These are phyloP conservation scores for Amanita pallidorosea DNA, from an alignment of 768 basidiomycete species.

Conservation along the genomic window DNA sequence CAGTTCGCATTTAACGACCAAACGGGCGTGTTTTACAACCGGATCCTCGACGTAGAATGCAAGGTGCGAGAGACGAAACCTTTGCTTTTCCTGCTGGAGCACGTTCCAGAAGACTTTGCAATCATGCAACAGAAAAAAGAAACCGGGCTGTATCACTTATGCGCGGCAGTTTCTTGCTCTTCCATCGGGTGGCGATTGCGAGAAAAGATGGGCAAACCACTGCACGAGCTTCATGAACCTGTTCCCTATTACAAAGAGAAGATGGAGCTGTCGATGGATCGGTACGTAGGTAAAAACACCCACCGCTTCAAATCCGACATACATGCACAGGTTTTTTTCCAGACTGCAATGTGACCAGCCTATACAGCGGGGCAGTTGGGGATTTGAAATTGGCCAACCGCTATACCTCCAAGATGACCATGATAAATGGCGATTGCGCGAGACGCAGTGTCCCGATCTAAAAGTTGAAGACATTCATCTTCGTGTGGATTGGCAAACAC, in stretches of 20 bases:
- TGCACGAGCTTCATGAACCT: constrained; percentile 34
- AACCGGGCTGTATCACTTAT: constrained; percentile 32
- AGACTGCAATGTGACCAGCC: constrained; percentile 36
- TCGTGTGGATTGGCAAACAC: constrained; percentile 41
- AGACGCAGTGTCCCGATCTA: constrained; percentile 23
- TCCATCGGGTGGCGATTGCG: constrained; percentile 38
- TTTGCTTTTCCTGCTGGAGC: constrained; percentile 32
- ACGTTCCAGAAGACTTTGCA: constrained; percentile 43
- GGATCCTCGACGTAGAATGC: constrained; percentile 24
- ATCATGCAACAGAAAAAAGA: constrained; percentile 29
- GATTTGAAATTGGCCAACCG: constrained; percentile 37
- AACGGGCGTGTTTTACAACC: constrained; percentile 29
- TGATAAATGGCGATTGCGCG: constrained; percentile 22
- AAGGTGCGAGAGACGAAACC: constrained; percentile 22
- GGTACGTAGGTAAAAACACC: constrained; percentile 18
- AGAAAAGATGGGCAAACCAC: constrained; percentile 35
- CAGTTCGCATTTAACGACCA: constrained; percentile 29
- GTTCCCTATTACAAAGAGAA: constrained; percentile 42
- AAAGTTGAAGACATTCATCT: constrained; percentile 29
- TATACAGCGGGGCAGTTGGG: constrained; percentile 44
- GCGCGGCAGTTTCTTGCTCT: constrained; percentile 35
- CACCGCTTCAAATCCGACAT: neutral
- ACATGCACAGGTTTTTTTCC: constrained; percentile 28
- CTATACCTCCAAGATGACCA: constrained; percentile 32
- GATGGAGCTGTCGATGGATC: constrained; percentile 37